Evolutionary conservation across 148 eudicot genomes (phyloP), one percentile per base, ranked within the genome.

Genomic region (Vaccinium myrtillus): DNA sequence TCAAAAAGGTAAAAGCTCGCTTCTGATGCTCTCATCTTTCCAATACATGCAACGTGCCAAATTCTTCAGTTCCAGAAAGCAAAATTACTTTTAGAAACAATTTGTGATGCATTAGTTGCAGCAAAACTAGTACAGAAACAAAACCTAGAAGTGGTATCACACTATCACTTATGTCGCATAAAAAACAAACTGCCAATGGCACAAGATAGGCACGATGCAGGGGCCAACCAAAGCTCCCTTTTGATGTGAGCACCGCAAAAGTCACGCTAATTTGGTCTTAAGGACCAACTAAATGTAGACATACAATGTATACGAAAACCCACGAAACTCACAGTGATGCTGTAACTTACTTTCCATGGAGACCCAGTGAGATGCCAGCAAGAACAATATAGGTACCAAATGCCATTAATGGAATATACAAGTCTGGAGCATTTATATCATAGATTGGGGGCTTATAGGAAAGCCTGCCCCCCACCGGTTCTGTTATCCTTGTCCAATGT

Each of bases 401-500:
- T 73, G 99, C 98, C 98, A 97, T 94, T 61, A 94, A 86, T n/a
- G 98, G 98, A 78, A 97, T 94, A 91, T 92, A 96, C 86, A 96
- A 88, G 85, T 97, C 95, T n/a, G 95, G 98, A 58, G 98, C 98
- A 90, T 94, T 94, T 78, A 96, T 95, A 86, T 95, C 99, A 53
- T 94, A 93, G 55, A 96, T 90, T 75, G 99, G 99, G 84, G 99
- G 96, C 75, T 92, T 97, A 88, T 94, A 95, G 46, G 99, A 97
- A 76, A 97, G 93, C 90, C 95, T 95, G 39, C 98, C 98, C 25
- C 96, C 98, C 58, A 95, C 97, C 61, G 99, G 99, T 86, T 97
- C 99, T 75, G 98, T 93, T 83, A 97, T 93, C 88, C 99, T 93
- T 58, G 99, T 95, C 98, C 99, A 97, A 84, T 95, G 98, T 81